These are phyloP conservation scores for Curvularia lunata DNA, from an alignment of 2,329 filamentous ascomycete genomes.

Conservation along the genomic window DNA sequence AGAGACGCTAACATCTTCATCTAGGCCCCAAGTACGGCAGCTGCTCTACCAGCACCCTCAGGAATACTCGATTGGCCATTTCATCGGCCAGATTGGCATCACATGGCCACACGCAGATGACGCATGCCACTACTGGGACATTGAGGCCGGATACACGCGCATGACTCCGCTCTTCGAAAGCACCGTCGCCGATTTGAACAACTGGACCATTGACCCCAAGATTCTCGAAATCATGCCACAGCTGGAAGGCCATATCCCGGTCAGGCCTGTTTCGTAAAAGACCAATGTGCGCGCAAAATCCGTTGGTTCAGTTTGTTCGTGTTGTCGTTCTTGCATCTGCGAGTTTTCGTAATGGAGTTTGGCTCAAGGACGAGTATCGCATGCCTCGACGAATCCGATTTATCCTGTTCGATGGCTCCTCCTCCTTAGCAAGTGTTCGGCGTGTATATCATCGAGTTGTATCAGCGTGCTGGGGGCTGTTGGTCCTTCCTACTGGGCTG, in stretches of 20 bases:
- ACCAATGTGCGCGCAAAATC: not conserved
- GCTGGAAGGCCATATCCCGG: constrained; percentile 39
- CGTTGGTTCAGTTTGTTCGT: not conserved
- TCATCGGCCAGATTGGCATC: constrained; percentile 40
- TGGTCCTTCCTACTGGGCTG: constrained; percentile 6
- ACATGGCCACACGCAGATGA: constrained; percentile 47
- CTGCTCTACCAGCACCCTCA: constrained; percentile 42
- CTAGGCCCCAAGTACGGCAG: constrained; percentile 44
- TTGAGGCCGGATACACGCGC: constrained; percentile 42
- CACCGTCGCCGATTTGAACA: constrained; percentile 40
- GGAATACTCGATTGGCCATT: constrained; percentile 35
- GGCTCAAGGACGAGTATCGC: constrained; percentile 2
- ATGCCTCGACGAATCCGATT: not conserved
- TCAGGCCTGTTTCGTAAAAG: constrained; percentile 24
- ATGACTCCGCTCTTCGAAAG: constrained; percentile 45
- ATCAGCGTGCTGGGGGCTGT: constrained; percentile 1
- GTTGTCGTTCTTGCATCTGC: constrained; percentile 1
- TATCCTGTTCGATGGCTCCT: not conserved
- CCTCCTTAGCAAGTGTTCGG: not conserved
- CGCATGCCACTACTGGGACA: constrained; percentile 48
- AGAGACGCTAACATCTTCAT: constrained; percentile 18
- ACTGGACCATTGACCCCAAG: constrained; percentile 45
- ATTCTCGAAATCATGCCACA: constrained; percentile 44
- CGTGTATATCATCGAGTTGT: constrained; percentile 3
- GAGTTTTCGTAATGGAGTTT: constrained; percentile 10